These are phyloP conservation scores for Pochonia chlamydosporia DNA, from an alignment of 2,329 filamentous ascomycete genomes.

Conservation along the genomic window DNA sequence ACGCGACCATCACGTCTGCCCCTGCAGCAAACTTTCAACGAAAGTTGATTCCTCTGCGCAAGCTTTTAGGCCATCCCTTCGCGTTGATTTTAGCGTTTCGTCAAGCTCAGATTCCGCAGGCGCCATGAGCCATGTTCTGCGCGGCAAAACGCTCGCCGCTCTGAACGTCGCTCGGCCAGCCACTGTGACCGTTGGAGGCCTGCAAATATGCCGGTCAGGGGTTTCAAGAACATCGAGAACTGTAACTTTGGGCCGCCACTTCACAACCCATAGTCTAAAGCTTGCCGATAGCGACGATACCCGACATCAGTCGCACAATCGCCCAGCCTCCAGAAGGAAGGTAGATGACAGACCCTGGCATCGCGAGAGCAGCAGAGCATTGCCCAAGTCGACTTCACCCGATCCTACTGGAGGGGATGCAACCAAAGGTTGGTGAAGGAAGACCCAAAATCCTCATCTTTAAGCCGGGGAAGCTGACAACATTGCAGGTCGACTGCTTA, in stretches of 20 bases:
- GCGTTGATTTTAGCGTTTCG: too few species aligned
- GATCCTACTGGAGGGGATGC: conserved; percentile 17
- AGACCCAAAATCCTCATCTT: not conserved
- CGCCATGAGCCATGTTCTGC: conserved; percentile 2
- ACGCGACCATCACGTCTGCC: too few species aligned
- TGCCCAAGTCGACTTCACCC: conserved; percentile 25
- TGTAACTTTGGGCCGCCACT: not conserved
- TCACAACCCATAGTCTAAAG: not conserved
- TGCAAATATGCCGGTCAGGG: not conserved
- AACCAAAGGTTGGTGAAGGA: conserved; percentile 25
- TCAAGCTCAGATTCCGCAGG: not conserved
- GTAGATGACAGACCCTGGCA: conserved; percentile 62
- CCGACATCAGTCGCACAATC: not conserved
- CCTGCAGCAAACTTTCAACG: too few species aligned
- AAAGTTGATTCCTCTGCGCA: too few species aligned
- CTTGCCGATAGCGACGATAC: not conserved
- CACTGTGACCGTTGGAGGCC: not conserved
- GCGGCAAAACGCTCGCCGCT: not conserved
- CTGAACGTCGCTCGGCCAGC: not conserved
- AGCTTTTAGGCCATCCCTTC: too few species aligned
- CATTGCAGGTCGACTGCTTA: conserved; percentile 62
- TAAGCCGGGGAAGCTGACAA: not conserved
- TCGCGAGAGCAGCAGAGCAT: conserved; percentile 47
- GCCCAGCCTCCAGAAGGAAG: conserved; percentile 38
- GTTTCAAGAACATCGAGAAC: not conserved